Base-by-base conservation (phyloP, 2,329 filamentous ascomycete species). In the Pyricularia grisea region DNA sequence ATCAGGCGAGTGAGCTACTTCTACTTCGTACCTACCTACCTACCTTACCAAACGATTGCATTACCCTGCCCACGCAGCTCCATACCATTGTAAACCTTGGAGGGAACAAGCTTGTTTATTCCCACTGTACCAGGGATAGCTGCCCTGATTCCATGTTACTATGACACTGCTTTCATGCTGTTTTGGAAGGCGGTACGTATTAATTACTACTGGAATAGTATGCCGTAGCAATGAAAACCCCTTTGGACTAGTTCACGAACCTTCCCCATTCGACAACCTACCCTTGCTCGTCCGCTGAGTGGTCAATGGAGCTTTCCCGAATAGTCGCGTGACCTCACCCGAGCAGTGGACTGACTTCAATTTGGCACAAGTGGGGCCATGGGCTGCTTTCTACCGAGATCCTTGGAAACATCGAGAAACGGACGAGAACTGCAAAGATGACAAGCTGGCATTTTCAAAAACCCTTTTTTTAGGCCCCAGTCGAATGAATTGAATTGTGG, bases 391-490 rank as follows among this genome's bases (percentile, higher is more conserved):
- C 25, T 27, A 61, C n/a, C n/a, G 58, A 61, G 25, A 61, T 25
- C 58, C 58, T 61, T 63, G 60, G 60, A 63, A 63, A 28, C 60
- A 28, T 61, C n/a, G 58, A 61, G 58, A 61, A 61, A 61, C 58
- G 58, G 58, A 23, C 58, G 58, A 27, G 25, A 17, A 12, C 9
- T 28, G 60, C 23, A 27, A 61, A 63, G 60, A 63, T 27, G 60
- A 63, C 60, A 63, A 63, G 60, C 25, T 28, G 25, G 60, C 60
- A 28, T 27, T 63, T 63, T 63, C 58, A 12, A 12, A 27, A 12
- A 27, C 12, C 12, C 25, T 12, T 27, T 61, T 61, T 61, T 25
- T 12, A 4, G 20, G 6, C 23, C 25, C 58, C 10, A 10, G n/a
- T 9, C 58, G n/a, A 25, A 14, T 25, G 9, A 61, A 61, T 61